Base-by-base conservation (phyloP, 2,329 filamentous ascomycete species). In the Epichloe festucae region DNA sequence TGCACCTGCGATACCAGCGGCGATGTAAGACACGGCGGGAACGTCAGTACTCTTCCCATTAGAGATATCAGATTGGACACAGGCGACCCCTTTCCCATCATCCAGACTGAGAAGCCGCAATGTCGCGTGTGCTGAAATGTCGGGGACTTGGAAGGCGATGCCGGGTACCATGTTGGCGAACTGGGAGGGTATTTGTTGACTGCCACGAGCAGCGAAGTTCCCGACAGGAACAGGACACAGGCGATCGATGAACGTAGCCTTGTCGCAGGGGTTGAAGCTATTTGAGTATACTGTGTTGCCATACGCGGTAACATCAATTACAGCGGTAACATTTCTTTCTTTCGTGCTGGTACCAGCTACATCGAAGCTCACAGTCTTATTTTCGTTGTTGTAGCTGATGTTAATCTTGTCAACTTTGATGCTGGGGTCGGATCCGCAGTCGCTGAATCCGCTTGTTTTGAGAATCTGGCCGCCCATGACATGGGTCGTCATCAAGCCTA, bases 61-160 rank as follows among this genome's bases (percentile, higher is more conserved):
- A 57, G 79, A 81, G 52, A 98, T 82, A 42, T 80, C 73, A 0
- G 90, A 89, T 60, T 85, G 73, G 48, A 97, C 83, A 67, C 93
- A 98, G 21, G 89, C 90, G 8, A 95, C 77, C 42, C 84, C 74
- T 36, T 76, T 62, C 40, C 74, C 76, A 4, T 70, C 73, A 35
- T 84, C 79, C 40, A 79, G 68, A 4, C 79, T 71, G 54, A 77
- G 82, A 45, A 98, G 77, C 63, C 88, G 72, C 56, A 98, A 72
- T 44, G 83, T 93, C 36, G 90, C 93, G 60, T 84, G 71, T 39
- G 91, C 91, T 51, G 91, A 84, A 59, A 98, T 85, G 65, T 98
- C 90, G 48, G 93, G 93, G 35, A 98, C 75, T 54, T 80, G 78
- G 71, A 96, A 98, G 12, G 91, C 91, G 58, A 98, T 95, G 2